Evolutionary conservation across 1,139 yeast species (phyloP).

Genomic region (Taphrina pruni): DNA sequence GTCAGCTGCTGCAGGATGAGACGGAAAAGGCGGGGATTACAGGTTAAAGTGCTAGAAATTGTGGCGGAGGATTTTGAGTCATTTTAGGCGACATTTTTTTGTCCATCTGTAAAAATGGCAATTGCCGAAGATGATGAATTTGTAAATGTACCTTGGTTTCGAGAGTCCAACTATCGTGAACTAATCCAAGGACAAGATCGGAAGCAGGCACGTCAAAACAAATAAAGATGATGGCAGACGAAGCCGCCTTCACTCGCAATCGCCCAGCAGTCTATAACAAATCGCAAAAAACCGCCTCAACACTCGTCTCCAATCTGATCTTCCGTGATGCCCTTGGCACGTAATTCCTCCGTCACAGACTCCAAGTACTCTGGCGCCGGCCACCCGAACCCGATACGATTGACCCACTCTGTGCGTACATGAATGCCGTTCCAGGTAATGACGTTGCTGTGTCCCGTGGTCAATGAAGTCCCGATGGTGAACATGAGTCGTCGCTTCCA

Average conservation of each 20-base stretch:
- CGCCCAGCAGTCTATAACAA: neutral
- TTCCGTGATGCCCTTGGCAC: slow-evolving; percentile 20
- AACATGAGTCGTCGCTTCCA: slow-evolving; percentile 33
- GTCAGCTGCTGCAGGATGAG: too few relatives aligned
- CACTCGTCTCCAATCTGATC: slow-evolving; percentile 19
- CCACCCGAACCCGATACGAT: slow-evolving; percentile 28
- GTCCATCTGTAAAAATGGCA: too few relatives aligned
- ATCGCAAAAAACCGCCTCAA: neutral
- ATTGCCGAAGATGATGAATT: too few relatives aligned
- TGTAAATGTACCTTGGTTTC: too few relatives aligned
- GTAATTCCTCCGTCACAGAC: slow-evolving; percentile 28
- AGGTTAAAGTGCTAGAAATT: too few relatives aligned
- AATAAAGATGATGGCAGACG: too few relatives aligned
- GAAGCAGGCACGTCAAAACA: too few relatives aligned
- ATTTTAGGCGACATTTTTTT: too few relatives aligned
- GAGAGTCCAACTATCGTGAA: too few relatives aligned
- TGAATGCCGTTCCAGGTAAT: slow-evolving; percentile 32
- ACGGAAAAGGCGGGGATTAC: too few relatives aligned
- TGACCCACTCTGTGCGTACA: slow-evolving; percentile 29
- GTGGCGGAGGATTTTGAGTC: too few relatives aligned
- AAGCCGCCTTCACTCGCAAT: neutral
- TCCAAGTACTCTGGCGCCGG: slow-evolving; percentile 23
- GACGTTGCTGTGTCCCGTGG: slow-evolving; percentile 20
- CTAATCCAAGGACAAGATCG: too few relatives aligned
- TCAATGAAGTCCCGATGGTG: slow-evolving; percentile 31